These are phyloP conservation scores for Chalara sp. DNA, from an alignment of 2,329 filamentous ascomycete genomes.

Conservation along the genomic window DNA sequence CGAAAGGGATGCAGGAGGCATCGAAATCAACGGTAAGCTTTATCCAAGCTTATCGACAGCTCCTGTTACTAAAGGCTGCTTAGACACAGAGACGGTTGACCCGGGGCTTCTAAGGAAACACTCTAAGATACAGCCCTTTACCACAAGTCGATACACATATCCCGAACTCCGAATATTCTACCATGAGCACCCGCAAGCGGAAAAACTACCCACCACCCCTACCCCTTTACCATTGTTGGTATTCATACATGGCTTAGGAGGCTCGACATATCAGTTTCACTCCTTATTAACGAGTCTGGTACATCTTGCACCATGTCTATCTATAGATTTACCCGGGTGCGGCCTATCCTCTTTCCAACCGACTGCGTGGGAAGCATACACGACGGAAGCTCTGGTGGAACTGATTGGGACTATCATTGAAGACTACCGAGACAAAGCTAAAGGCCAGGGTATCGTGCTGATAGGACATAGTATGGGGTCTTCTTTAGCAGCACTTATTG, in stretches of 20 bases:
- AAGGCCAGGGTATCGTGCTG: conserved; percentile 66
- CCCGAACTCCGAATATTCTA: conserved; percentile 76
- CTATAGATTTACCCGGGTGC: conserved; percentile 86
- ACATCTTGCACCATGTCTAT: conserved; percentile 76
- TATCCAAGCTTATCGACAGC: too few relatives aligned
- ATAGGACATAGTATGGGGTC: conserved; percentile 90
- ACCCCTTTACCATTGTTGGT: conserved; percentile 76
- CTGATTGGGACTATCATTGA: conserved; percentile 71
- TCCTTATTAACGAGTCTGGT: conserved; percentile 73
- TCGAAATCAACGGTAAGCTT: conserved; percentile 16
- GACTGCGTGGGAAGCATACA: conserved; percentile 70
- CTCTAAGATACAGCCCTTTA: conserved; percentile 64
- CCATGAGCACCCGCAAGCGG: conserved; percentile 72
- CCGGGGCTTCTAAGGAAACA: conserved; percentile 75
- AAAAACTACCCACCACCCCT: conserved; percentile 68
- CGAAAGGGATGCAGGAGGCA: background rate
- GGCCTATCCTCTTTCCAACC: conserved; percentile 72
- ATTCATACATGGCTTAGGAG: conserved; percentile 90
- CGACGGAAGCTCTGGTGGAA: conserved; percentile 65
- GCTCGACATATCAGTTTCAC: conserved; percentile 82
- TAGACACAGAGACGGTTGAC: conserved; percentile 39
- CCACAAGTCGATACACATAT: conserved; percentile 64
- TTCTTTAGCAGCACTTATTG: conserved; percentile 66
- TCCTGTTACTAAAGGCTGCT: too few relatives aligned
- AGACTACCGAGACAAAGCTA: conserved; percentile 58